Conservation (phyloP, 176 grass and related monocot species). For the Hyparrhenia diplandra region DNA sequence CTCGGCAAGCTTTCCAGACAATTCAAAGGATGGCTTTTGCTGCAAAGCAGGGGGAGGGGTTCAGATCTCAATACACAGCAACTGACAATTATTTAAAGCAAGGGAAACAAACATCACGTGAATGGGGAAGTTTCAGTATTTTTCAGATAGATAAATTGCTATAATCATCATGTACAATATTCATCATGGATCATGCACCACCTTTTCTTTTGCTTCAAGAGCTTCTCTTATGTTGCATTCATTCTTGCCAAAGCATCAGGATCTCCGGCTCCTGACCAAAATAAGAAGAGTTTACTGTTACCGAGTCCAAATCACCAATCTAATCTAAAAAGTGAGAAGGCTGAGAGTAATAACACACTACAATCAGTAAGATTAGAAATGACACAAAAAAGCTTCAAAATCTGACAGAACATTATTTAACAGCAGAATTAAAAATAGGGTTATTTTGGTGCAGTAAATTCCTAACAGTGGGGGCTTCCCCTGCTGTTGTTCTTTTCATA, state of each 20-base stretch:
- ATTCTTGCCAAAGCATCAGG: constrained; percentile 61
- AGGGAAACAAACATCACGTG: constrained; percentile 1
- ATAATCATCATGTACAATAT: constrained; percentile 26
- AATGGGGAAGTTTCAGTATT: neutral
- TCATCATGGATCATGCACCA: constrained; percentile 18
- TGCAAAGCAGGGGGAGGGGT: constrained; percentile 26
- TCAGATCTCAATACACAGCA: neutral
- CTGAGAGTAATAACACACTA: constrained; percentile 9
- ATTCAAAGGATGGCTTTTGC: constrained; percentile 97
- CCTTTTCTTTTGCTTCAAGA: constrained; percentile 90
- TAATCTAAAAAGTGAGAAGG: neutral
- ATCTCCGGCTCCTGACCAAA: constrained; percentile 49
- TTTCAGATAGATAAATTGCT: neutral
- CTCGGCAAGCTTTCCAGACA: constrained; percentile 96
- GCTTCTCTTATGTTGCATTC: constrained; percentile 58
- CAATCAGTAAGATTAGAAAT: neutral
- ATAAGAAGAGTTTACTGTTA: neutral
- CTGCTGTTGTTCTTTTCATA: too few species aligned
- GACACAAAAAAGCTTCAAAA: neutral
- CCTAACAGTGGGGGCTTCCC: too few species aligned
- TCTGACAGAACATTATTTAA: neutral
- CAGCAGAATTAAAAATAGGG: neutral
- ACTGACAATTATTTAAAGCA: neutral
- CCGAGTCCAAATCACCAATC: neutral
- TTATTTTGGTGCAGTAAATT: too few species aligned